Evolutionary conservation across 495 filamentous ascomycete species (phyloP).

Genomic region (Schizothecium vesticola): DNA sequence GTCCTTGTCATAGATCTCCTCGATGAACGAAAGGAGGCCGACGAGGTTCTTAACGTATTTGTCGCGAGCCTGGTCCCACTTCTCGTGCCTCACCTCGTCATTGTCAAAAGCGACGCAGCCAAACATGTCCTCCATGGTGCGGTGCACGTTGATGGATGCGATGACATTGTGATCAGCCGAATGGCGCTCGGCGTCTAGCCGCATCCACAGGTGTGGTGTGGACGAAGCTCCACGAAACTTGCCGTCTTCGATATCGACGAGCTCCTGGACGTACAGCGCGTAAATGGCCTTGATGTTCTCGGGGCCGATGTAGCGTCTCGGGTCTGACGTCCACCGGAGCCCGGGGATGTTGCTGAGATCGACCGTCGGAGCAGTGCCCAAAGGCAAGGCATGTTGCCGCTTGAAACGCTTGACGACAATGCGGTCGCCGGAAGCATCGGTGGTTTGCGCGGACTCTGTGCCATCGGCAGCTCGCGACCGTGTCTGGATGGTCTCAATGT

Average conservation of each 20-base stretch:
- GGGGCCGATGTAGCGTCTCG: slow-evolving; percentile 15
- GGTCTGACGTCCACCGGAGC: slow-evolving; percentile 13
- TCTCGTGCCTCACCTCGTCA: background rate
- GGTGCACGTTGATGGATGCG: background rate
- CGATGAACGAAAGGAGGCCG: slow-evolving; percentile 3
- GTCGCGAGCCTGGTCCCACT: background rate
- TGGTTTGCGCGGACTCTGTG: slow-evolving; percentile 1
- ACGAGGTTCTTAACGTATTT: slow-evolving; percentile 2
- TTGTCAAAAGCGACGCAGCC: background rate
- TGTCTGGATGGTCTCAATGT: background rate
- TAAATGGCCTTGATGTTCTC: slow-evolving; percentile 5
- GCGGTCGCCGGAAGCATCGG: background rate
- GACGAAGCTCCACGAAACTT: slow-evolving; percentile 1
- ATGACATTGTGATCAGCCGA: background rate
- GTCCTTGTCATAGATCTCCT: slow-evolving; percentile 10
- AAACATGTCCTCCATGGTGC: background rate
- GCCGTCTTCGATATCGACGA: background rate
- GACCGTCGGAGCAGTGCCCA: background rate
- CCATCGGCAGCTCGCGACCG: slow-evolving; percentile 1
- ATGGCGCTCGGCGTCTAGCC: background rate
- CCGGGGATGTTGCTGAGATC: slow-evolving; percentile 5
- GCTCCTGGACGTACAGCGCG: background rate
- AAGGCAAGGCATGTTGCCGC: slow-evolving; percentile 11
- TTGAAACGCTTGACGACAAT: slow-evolving; percentile 27
- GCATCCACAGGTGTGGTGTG: background rate